Evolutionary conservation across 2,329 filamentous ascomycete genomes (phyloP).

Genomic region (Fusarium devonianum): DNA sequence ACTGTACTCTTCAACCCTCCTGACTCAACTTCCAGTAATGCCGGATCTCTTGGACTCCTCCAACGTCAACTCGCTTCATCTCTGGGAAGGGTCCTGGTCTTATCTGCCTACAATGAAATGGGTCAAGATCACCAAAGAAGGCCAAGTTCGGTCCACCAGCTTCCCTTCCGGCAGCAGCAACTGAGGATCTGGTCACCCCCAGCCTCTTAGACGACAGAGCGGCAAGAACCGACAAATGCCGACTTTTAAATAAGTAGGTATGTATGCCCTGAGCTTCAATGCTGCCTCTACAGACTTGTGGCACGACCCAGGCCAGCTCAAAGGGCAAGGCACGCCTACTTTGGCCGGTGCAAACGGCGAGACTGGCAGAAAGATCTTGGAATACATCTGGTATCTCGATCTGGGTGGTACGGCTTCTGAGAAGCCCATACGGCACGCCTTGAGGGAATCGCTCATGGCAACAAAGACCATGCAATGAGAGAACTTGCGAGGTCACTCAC

Average conservation of each 20-base stretch:
- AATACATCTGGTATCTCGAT: too few species aligned
- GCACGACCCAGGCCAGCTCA: not conserved
- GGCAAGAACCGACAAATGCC: too few species aligned
- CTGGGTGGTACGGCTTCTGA: too few species aligned
- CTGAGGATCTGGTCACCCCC: conserved; percentile 1
- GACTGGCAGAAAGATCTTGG: too few species aligned
- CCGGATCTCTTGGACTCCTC: conserved; percentile 76
- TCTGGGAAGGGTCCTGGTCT: conserved; percentile 87
- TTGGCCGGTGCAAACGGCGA: too few species aligned
- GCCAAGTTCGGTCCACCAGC: conserved; percentile 70
- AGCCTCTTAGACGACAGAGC: not conserved
- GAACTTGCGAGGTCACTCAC: too few species aligned
- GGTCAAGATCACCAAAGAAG: conserved; percentile 73
- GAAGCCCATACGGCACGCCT: too few species aligned
- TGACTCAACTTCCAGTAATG: conserved; percentile 57
- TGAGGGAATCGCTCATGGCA: too few species aligned
- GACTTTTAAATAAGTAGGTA: too few species aligned
- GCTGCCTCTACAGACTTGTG: too few species aligned
- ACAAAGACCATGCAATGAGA: too few species aligned
- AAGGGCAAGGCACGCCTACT: too few species aligned
- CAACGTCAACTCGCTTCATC: conserved; percentile 69
- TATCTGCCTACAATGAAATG: conserved; percentile 79
- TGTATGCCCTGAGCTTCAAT: not conserved
- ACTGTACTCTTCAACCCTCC: not conserved
- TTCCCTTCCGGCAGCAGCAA: conserved; percentile 69